Base-by-base conservation (phyloP, 805 yeast genomes). In the Lipomyces spencermartinsiae region DNA sequence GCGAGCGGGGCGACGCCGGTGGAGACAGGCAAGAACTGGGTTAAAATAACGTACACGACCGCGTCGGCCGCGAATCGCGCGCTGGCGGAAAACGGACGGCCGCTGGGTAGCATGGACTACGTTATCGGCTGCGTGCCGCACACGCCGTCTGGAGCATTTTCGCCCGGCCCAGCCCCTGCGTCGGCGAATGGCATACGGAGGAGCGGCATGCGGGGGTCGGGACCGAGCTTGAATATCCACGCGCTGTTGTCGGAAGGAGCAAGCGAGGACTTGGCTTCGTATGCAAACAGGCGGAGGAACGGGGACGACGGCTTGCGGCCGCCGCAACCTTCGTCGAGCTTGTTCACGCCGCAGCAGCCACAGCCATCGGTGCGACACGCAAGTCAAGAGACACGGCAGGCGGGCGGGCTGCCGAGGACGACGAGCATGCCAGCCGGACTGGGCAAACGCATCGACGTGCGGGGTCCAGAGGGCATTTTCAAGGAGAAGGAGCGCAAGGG, bases 21-120 rank as follows among this genome's bases (percentile, higher is more conserved):
- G 8, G 90, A 87, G 78, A 85, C 93, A 12, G 98, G 98, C 0
- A 85, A 87, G 58, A 88, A 91, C 53, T 94, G 98, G 98, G 87
- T 93, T n/a, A 91, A 93, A 76, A 77, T 94, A 63, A 93, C 98
- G 2, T 95, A 87, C 77, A 89, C 87, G 66, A 89, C 88, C 67
- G 85, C 90, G 7, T 81, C 89, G 1, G 84, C 93, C 9, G 97
- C 97, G 1, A 78, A 86, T 19, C 87, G 97, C 64, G 97, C 99
- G 0, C 80, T 93, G 57, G 88, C 90, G 71, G 97, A 93, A 75
- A 91, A 92, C 76, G 97, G 97, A 3, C 78, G 83, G 12, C 84
- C 88, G 5, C 85, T 89, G 74, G 90, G 89, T 63, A 94, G 91
- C 0, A 46, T 51, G 19, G 81, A 83, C 33, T 64, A 81, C 77